Evolutionary conservation across 352 stramenopile species (phyloP), one percentile per base, ranked within the genome.

Genomic region (Phytophthora sp.): DNA sequence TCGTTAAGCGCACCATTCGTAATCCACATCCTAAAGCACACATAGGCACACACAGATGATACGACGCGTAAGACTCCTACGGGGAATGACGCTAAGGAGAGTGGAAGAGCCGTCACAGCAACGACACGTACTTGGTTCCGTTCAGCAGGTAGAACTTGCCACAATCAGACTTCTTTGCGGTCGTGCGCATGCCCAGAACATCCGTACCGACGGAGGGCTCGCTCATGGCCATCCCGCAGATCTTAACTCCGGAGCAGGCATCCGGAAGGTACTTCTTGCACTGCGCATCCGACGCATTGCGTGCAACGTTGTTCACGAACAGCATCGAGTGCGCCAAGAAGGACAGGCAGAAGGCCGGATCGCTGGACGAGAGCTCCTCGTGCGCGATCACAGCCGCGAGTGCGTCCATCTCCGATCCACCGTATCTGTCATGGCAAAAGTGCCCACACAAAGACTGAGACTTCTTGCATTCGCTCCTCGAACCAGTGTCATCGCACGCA

Each of bases 221-320:
- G 70, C 88, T 98, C 97, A 99, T 99, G 49, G 92, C 96, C 97
- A 99, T 99, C 28, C 97, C 98, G 54, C 97, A 97, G 69, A 99
- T 98, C 55, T 92, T 92, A 10, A 79, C 83, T 27, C 97, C 98
- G 2, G 88, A 90, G 68, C 96, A 99, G 41, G 95, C 84, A 18
- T 74, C 77, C 28, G 97, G 96, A 0, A 99, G 76, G 73, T 91
- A 95, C 72, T 92, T 91, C 24, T 73, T 51, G 53, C 84, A 97
- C 74, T 98, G 93, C 21, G 72, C 88, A 10, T 97, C 74, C 37
- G 72, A 97, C 17, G 89, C 94, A 69, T 98, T 98, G 44, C 79
- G 91, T 1, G 83, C 76, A 12, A 98, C 77, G 66, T 98, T 98
- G 81, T 98, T 98, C 37, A 96, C 89, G 44, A 98, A 98, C 17